Conservation (phyloP, 2,329 filamentous ascomycete genomes). For the Penicillium frequentans region DNA sequence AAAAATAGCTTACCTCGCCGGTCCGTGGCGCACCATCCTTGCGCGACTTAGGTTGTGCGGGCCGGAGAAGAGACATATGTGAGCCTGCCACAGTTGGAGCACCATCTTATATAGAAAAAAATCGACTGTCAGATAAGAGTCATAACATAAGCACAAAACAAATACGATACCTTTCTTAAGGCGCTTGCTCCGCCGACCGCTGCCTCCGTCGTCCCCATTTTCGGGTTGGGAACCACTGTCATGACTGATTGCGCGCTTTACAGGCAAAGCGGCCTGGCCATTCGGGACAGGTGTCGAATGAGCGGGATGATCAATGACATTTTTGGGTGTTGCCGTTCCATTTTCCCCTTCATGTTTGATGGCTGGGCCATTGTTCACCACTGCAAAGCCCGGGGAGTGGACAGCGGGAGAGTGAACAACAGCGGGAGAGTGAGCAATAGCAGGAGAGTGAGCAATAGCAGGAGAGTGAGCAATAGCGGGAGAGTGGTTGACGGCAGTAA, state of each 20-base stretch:
- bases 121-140: background rate
- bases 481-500: constrained; percentile 60
- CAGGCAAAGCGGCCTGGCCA: constrained; percentile 53
- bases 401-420: constrained; percentile 45
- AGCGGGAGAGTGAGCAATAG: too few species aligned
- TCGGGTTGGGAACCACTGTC: constrained; percentile 48
- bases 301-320: constrained; percentile 63
- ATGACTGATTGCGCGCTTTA: constrained; percentile 76
- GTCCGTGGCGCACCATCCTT: constrained; percentile 57
- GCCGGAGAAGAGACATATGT: constrained; percentile 92
- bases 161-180: constrained; percentile 72
- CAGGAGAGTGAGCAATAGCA: too few species aligned
- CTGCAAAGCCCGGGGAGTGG: constrained; percentile 45
- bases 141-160: background rate
- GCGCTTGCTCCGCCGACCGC: constrained; percentile 83
- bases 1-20: constrained; percentile 53
- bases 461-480: constrained; percentile 11
- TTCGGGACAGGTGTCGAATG: constrained; percentile 58
- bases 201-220: constrained; percentile 61
- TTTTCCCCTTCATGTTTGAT: constrained; percentile 56
- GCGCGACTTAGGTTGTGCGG: constrained; percentile 63
- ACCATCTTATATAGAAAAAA: constrained; percentile 37
- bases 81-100: constrained; percentile 85
- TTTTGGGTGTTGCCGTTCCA: constrained; percentile 60
- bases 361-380: constrained; percentile 39